Conservation (phyloP, 2,329 filamentous ascomycete species). For the Neofusicoccum ribis region DNA sequence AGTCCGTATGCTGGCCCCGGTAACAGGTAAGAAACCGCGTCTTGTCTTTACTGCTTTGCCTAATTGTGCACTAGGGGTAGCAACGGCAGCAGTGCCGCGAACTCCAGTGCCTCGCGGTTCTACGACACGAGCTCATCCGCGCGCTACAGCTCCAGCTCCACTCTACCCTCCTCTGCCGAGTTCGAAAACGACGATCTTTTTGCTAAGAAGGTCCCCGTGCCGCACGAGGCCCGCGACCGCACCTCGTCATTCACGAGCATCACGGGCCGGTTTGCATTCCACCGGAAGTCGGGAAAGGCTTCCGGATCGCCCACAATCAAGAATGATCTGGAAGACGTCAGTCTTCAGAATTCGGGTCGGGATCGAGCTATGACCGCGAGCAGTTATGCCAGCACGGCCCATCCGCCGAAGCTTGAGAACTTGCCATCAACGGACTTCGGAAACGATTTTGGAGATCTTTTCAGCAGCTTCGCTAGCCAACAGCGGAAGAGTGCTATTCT, state of each 20-base stretch:
- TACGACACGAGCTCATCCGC: slow-evolving; percentile 36
- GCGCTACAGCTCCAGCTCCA: slow-evolving; percentile 36
- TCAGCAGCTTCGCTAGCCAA: slow-evolving; percentile 45
- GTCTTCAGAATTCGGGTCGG: slow-evolving; percentile 8
- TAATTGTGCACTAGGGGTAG: slow-evolving; percentile 33
- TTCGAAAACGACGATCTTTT: slow-evolving; percentile 34
- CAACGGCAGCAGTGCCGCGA: slow-evolving; percentile 43
- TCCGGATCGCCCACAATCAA: slow-evolving; percentile 1
- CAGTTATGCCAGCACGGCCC: slow-evolving; percentile 44
- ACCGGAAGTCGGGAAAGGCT: slow-evolving; percentile 14
- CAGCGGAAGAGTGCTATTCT: slow-evolving; percentile 27
- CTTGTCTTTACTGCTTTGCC: neutral
- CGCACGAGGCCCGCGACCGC: neutral
- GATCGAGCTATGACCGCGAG: slow-evolving; percentile 49
- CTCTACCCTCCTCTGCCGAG: slow-evolving; percentile 43
- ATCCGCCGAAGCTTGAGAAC: slow-evolving; percentile 47
- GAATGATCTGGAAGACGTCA: slow-evolving; percentile 12
- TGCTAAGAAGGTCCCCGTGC: slow-evolving; percentile 12
- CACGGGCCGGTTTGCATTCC: slow-evolving; percentile 15
- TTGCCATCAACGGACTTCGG: slow-evolving; percentile 35
- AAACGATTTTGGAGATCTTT: slow-evolving; percentile 50
- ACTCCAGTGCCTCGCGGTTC: slow-evolving; percentile 31
- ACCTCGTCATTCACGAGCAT: slow-evolving; percentile 19
- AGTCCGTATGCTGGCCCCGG: slow-evolving; percentile 22
- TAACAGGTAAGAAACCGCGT: slow-evolving; percentile 8